phyloP scores from a whole-genome alignment of 129 eudicot genomes.

The Arctium lappa region DNA sequence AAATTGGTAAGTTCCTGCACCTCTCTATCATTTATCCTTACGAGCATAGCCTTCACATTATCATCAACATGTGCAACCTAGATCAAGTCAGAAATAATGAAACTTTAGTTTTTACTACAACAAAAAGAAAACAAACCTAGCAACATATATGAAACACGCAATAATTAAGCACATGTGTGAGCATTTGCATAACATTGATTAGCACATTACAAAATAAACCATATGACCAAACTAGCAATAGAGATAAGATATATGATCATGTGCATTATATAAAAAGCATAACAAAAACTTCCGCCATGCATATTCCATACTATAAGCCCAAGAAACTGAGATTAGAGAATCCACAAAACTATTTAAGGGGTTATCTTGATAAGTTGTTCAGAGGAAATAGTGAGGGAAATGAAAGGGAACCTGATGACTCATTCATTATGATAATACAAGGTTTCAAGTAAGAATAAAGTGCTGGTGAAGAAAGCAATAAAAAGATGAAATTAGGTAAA shows the following conservation, averaged over 20 bases:
- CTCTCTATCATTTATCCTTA: slow-evolving; percentile 66
- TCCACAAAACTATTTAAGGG: neutral
- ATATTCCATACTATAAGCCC: neutral
- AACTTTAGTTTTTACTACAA: neutral
- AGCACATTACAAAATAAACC: neutral
- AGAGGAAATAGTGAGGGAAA: neutral
- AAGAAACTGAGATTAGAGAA: neutral
- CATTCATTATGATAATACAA: neutral
- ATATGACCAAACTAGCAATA: neutral
- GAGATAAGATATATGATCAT: neutral
- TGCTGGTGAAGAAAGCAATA: neutral
- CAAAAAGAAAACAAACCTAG: neutral
- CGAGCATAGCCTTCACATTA: slow-evolving; percentile 64
- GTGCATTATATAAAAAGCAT: neutral
- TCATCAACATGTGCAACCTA: slow-evolving; percentile 74
- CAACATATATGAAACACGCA: neutral
- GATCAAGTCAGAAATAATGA: slow-evolving; percentile 20
- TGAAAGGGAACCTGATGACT: neutral
- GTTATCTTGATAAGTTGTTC: neutral
- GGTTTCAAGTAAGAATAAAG: neutral
- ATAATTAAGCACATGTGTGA: neutral
- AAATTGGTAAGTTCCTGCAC: slow-evolving; percentile 30
- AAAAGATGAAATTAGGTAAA: neutral
- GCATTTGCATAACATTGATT: neutral
- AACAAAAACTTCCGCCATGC: neutral